A percentile compares a stretch with the other conserved stretches of the same genome.
Conservation (phyloP, 179 eudicot species). For the Nepenthes alata region DNA sequence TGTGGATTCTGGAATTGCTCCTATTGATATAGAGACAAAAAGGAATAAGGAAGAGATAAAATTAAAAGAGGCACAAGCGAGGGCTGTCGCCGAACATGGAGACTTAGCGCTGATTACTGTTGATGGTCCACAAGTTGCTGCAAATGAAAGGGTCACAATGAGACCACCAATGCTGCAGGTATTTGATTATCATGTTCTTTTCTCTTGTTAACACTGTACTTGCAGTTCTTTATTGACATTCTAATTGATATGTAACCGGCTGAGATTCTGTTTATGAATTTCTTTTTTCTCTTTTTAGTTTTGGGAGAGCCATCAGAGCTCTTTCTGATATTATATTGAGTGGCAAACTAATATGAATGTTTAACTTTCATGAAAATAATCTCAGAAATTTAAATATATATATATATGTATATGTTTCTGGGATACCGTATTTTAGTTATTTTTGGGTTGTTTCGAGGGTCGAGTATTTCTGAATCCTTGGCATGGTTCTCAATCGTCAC, state of each 20-base stretch:
- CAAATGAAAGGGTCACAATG: conserved; percentile 59
- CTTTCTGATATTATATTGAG: too few relatives aligned
- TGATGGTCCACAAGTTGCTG: conserved; percentile 52
- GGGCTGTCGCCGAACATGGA: conserved; percentile 83
- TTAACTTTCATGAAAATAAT: too few relatives aligned
- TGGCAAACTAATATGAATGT: too few relatives aligned
- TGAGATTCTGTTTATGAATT: too few relatives aligned
- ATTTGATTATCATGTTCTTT: background rate
- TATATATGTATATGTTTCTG: too few relatives aligned
- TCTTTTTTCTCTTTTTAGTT: too few relatives aligned
- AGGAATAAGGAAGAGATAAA: conserved; percentile 79
- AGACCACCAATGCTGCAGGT: conserved; percentile 95
- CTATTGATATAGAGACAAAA: conserved; percentile 76
- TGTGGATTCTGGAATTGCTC: conserved; percentile 92
- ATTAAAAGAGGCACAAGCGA: conserved; percentile 58
- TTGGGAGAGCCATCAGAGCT: too few relatives aligned
- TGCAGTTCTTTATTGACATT: background rate
- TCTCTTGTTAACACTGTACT: background rate
- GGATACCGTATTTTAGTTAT: too few relatives aligned
- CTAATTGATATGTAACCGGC: background rate
- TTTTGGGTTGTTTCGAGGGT: too few relatives aligned
- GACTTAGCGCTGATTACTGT: conserved; percentile 76
- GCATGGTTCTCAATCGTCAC: too few relatives aligned
- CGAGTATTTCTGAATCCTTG: too few relatives aligned
- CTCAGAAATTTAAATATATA: too few relatives aligned